Base-by-base conservation (phyloP, 2,329 filamentous ascomycete genomes). In the Phoma sp. region DNA sequence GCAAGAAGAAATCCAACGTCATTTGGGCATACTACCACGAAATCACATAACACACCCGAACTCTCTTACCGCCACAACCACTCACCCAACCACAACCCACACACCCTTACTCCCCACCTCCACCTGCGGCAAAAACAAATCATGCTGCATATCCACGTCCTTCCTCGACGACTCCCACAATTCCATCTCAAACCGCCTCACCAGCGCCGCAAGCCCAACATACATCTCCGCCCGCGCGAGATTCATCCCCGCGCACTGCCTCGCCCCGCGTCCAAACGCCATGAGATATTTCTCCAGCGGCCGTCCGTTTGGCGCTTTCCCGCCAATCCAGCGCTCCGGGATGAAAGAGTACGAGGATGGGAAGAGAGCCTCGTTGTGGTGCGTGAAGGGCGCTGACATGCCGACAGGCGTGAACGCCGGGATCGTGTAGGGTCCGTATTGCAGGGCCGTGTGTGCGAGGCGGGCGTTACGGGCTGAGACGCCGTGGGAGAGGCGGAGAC, bases 241-340 rank as follows among this genome's bases (percentile, higher is more conserved):
- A 9, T 60, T 43, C 15, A 57, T 60, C 1, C 51, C 62, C 6
- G 58, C 24, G 39, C 63, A 67, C 19, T 41, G 49, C 2, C 62
- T 29, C 7, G 51, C n/a, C 1, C 63, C 63, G 6, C 27, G 21
- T 5, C 60, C 55, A 38, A 67, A 67, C 4, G 39, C 6, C 27
- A 49, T 49, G 3, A 67, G 35, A 33, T 61, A 67, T 3, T 55
- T 39, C 1, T 38, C 45, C 12, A 67, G 37, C 8, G 51, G 50
- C 5, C 51, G 47, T 5, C 55, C 59, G 15, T 47, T 41, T 0
- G 48, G 40, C 1, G 33, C 37, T 10, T 39, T 44, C 25, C 39
- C 40, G 33, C 50, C 43, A 7, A 73, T 47, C 72, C 71, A 76
- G 15, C 73, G 60, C 52, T 74, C 63, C 0, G 70, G 70, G 5